phyloP scores from a whole-genome alignment of 495 filamentous ascomycete genomes.

The Aspergillus ostianus region DNA sequence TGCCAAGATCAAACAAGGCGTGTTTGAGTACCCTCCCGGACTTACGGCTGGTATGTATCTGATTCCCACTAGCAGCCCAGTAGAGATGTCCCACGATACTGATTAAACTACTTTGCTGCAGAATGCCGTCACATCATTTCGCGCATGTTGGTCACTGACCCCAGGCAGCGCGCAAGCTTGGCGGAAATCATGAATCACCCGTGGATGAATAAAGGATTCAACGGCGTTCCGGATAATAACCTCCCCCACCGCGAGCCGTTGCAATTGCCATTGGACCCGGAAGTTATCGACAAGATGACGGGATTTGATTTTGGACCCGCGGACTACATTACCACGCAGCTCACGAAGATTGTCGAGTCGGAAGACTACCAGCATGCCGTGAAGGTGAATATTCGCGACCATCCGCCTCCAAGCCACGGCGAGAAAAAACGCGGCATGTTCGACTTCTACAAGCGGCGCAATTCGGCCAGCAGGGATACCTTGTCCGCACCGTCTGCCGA shows the following conservation, averaged over 20 bases:
- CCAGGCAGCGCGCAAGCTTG: conserved; percentile 79
- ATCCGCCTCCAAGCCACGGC: conserved; percentile 59
- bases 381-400: conserved; percentile 63
- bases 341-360: conserved; percentile 81
- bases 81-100: neutral
- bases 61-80: neutral
- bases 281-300: conserved; percentile 88
- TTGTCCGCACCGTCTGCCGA: conserved; percentile 84
- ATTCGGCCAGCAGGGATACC: conserved; percentile 86
- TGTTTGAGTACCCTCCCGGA: conserved; percentile 94
- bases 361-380: conserved; percentile 89
- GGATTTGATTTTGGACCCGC: conserved; percentile 95
- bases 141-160: conserved; percentile 95
- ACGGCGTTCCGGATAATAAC: conserved; percentile 81
- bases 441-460: conserved; percentile 95
- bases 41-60: conserved; percentile 72
- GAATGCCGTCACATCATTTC: conserved; percentile 94
- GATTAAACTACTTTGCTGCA: conserved; percentile 26
- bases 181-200: conserved; percentile 94
- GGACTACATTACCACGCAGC: conserved; percentile 75
- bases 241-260: conserved; percentile 82
- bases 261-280: conserved; percentile 76
- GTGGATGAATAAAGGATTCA: conserved; percentile 96
- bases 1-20: conserved; percentile 97
- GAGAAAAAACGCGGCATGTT: conserved; percentile 92